Base-by-base conservation (phyloP, 2,329 filamentous ascomycete species). In the Chrysoporthe cubensis region DNA sequence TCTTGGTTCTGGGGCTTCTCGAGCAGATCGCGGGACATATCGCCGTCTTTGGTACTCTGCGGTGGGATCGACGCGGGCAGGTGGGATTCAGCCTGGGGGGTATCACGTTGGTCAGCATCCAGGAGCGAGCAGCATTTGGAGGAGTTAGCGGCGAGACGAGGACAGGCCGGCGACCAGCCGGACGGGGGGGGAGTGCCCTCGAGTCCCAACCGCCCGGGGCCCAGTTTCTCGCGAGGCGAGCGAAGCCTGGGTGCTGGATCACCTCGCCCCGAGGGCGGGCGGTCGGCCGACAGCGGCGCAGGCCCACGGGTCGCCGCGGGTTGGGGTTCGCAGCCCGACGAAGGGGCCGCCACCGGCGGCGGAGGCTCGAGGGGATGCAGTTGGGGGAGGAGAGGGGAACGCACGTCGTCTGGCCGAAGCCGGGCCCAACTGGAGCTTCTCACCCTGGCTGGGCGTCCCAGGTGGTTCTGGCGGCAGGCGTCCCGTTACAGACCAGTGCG, bases 1-100 rank as follows among this genome's bases (percentile, higher is more conserved):
- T 81, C 80, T 63, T 75, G 72, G 62, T 73, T 74, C 64, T 76
- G 74, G 67, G 76, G 71, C 71, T 76, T 77, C 69, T 80, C 78
- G 69, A 79, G 78, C 59, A 72, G 71, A 71, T 72, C 73, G 69
- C 74, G 73, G 71, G 76, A 75, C 77, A 78, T 79, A 64, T 73
- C 66, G 66, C 56, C 64, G 64, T 16, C 65, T 65, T 62, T 61
- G 57, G 58, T 34, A 62, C 60, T 56, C 60, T 62, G 37, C 21
- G 37, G 52, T 65, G 56, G 60, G 64, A 64, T 69, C 61, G 64
- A 66, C 60, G 58, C 48, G 64, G 66, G 50, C 69, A 64, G 50
- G 46, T 66, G 62, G 66, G 62, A 60, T 60, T 66, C 42, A 46
- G 54, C 65, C 68, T 70, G 62, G 43, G 62, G 5, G 26, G 26